A percentile compares a stretch with the other conserved stretches of the same genome.
Conservation (phyloP, 768 basidiomycete genomes). For the Gautieria morchelliformis region DNA sequence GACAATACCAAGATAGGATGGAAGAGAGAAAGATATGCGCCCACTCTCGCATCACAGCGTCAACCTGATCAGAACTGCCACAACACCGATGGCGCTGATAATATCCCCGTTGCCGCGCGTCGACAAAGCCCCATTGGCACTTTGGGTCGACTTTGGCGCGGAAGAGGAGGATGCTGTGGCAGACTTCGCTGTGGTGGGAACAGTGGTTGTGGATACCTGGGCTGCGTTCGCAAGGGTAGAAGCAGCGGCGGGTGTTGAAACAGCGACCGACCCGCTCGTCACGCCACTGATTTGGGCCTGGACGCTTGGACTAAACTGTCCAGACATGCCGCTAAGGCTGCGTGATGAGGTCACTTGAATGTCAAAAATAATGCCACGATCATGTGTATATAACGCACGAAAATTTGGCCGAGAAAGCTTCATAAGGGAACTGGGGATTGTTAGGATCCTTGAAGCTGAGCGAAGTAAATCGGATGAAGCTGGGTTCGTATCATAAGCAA, state of each 20-base stretch:
- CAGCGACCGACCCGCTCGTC: neutral
- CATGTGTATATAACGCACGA: conserved; percentile 35
- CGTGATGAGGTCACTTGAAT: neutral
- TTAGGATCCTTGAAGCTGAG: conserved; percentile 38
- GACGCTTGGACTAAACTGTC: conserved; percentile 40
- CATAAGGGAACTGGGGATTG: conserved; percentile 43
- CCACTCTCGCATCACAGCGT: too few relatives aligned
- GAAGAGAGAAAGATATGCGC: too few relatives aligned
- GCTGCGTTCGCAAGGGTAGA: neutral
- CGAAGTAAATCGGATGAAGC: conserved; percentile 76
- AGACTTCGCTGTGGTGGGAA: neutral
- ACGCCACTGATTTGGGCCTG: neutral
- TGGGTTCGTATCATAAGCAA: conserved; percentile 16
- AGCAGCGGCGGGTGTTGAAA: neutral
- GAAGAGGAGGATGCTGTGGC: neutral
- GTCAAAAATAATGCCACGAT: neutral
- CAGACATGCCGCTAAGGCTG: conserved; percentile 64
- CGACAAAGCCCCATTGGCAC: neutral
- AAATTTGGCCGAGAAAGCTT: conserved; percentile 76
- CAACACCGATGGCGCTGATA: neutral
- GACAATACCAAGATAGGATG: too few relatives aligned
- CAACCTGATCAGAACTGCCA: neutral
- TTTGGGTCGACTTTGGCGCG: neutral
- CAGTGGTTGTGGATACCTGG: neutral
- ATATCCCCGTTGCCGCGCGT: neutral